Percentiles rank a stretch among this genome's conserved stretches.
These are phyloP conservation scores for Globisporangium sylvaticum DNA, from an alignment of 352 stramenopile genomes.

Conservation along the genomic window DNA sequence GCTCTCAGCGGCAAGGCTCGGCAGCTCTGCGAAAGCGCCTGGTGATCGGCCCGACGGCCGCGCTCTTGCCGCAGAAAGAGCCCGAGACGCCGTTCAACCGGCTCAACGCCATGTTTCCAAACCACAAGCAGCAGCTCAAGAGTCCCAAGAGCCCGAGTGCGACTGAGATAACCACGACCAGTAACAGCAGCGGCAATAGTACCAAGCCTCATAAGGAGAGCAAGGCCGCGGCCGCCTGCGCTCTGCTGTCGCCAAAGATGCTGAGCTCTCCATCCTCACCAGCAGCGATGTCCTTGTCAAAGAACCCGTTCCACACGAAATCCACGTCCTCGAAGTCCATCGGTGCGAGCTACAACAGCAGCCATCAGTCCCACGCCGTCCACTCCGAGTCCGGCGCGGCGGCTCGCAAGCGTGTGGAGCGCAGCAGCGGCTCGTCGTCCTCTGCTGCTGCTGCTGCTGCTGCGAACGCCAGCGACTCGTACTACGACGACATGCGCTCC, in stretches of 20 bases:
- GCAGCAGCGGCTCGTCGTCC: slow-evolving; percentile 6
- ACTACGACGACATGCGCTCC: slow-evolving; percentile 10
- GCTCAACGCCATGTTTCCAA: slow-evolving; percentile 31
- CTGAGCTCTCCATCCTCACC: not conserved
- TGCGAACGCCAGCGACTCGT: not conserved
- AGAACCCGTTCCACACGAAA: slow-evolving; percentile 12
- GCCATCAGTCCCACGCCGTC: not conserved
- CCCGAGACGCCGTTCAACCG: slow-evolving; percentile 24
- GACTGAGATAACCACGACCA: slow-evolving; percentile 2
- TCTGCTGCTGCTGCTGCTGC: not conserved
- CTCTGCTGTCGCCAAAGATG: slow-evolving; percentile 13
- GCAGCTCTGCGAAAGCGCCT: slow-evolving; percentile 24
- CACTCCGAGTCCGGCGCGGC: slow-evolving; percentile 8
- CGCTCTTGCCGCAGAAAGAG: not conserved
- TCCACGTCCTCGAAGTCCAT: not conserved
- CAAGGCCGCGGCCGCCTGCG: slow-evolving; percentile 3
- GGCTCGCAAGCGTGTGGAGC: slow-evolving; percentile 8
- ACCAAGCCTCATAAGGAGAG: slow-evolving; percentile 6
- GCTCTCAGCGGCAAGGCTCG: not conserved
- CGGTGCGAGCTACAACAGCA: not conserved
- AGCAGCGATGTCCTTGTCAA: not conserved
- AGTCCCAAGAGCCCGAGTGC: slow-evolving; percentile 26
- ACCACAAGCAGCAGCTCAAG: slow-evolving; percentile 30
- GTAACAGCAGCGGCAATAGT: not conserved
- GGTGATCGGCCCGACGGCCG: slow-evolving; percentile 24